Percentiles rank a stretch among this genome's conserved stretches.
Evolutionary conservation across 495 filamentous ascomycete genomes (phyloP).

Genomic region (Aspergillus affinis): DNA sequence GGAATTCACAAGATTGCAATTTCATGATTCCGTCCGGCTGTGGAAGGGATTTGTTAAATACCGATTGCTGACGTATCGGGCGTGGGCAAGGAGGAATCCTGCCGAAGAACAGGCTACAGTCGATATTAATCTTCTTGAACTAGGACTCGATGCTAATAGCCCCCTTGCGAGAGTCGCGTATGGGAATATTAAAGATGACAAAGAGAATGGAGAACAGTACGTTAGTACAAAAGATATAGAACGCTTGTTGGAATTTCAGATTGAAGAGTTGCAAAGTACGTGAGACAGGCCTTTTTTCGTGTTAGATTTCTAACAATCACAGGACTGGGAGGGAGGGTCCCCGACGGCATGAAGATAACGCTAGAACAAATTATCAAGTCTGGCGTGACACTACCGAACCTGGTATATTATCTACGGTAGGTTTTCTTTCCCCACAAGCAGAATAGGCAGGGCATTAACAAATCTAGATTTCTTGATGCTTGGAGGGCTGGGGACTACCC

Average conservation of each 20-base stretch:
- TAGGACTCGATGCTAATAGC: constrained; percentile 37
- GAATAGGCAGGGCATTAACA: constrained; percentile 11
- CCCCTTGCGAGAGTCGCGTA: constrained; percentile 61
- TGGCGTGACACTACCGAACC: constrained; percentile 64
- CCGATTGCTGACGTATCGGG: constrained; percentile 66
- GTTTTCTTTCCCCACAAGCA: constrained; percentile 12
- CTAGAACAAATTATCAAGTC: constrained; percentile 66
- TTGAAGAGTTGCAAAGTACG: constrained; percentile 81
- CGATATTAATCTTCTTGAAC: constrained; percentile 60
- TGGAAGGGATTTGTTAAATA: constrained; percentile 82
- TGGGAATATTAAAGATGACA: constrained; percentile 53
- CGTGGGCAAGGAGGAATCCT: constrained; percentile 71
- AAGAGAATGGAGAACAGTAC: constrained; percentile 34
- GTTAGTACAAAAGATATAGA: constrained; percentile 84
- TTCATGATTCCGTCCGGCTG: constrained; percentile 69
- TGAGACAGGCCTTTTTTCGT: constrained; percentile 10
- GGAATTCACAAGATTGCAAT: constrained; percentile 79
- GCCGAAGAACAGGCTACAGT: constrained; percentile 60
- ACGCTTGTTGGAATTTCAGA: constrained; percentile 80
- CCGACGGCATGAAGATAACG: constrained; percentile 63
- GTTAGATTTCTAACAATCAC: constrained; percentile 25
- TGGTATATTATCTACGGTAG: constrained; percentile 76
- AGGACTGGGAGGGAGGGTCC: constrained; percentile 69
- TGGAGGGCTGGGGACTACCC: constrained; percentile 92
- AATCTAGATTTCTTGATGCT: constrained; percentile 72